These are phyloP conservation scores for Coprinopsis sp. DNA, from an alignment of 768 basidiomycete genomes.

Conservation along the genomic window DNA sequence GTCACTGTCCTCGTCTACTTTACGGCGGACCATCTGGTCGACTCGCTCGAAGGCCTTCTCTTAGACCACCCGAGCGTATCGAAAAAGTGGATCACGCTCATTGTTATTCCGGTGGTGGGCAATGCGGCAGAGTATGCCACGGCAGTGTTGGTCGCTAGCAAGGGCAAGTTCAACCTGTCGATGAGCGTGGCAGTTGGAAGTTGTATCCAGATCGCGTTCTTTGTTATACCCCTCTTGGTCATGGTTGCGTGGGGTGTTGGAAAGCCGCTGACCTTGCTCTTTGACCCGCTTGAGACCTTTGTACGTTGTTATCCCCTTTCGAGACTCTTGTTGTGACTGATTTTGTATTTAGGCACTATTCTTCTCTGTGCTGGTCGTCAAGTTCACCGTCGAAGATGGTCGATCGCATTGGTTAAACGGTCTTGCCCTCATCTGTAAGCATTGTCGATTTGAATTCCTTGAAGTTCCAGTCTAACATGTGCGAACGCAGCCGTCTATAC, in stretches of 20 bases:
- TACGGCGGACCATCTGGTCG: slow-evolving; percentile 38
- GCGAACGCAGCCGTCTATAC: slow-evolving; percentile 35
- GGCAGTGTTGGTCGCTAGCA: slow-evolving; percentile 38
- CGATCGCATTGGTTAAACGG: slow-evolving; percentile 47
- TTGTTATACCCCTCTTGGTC: slow-evolving; percentile 36
- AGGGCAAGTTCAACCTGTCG: slow-evolving; percentile 39
- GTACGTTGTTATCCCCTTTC: no score
- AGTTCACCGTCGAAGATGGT: slow-evolving; percentile 44
- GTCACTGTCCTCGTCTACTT: slow-evolving; percentile 36
- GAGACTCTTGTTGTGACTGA: slow-evolving; percentile 2
- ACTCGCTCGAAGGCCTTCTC: slow-evolving; percentile 35
- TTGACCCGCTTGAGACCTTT: slow-evolving; percentile 36
- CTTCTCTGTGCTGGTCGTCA: slow-evolving; percentile 38
- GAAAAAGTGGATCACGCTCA: slow-evolving; percentile 42
- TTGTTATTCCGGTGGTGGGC: slow-evolving; percentile 39
- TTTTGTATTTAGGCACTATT: slow-evolving; percentile 25
- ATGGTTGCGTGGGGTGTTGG: slow-evolving; percentile 37
- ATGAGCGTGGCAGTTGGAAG: slow-evolving; percentile 41
- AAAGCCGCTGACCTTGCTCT: slow-evolving; percentile 35
- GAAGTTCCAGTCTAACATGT: no score
- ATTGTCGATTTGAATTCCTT: not conserved
- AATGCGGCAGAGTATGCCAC: slow-evolving; percentile 42
- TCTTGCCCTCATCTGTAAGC: slow-evolving; percentile 31
- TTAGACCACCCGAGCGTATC: slow-evolving; percentile 33
- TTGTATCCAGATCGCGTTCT: slow-evolving; percentile 40